Evolutionary conservation across 2,329 filamentous ascomycete species (phyloP), one percentile per base, ranked within the genome.

Genomic region (Alternaria novae-zelandiae): DNA sequence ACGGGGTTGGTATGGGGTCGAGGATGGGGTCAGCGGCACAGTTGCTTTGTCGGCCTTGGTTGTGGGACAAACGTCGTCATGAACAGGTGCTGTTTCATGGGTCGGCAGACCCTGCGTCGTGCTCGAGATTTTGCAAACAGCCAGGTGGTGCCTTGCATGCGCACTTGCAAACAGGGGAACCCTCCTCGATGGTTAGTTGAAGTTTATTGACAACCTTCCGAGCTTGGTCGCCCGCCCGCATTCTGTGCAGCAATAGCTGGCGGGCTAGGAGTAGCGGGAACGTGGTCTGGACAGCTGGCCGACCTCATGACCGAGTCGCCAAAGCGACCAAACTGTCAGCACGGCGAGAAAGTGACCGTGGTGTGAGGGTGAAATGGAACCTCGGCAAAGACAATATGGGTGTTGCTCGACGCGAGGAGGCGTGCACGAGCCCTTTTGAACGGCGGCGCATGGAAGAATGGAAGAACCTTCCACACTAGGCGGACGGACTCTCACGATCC

Each of bases 391-490:
- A 32, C 41, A 47, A 26, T 59, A 51, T 59, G 55, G 44, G 44
- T 59, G 49, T 36, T 50, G 20, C 60, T 49, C 55, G 60, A 54
- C 30, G 54, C 60, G 60, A 63, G 49, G 55, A 28, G 28, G 3
- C 32, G 28, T 21, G 49, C 49, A 36, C 49, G 49, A 51, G 49
- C 49, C 30, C 28, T 11, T 20, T 41, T 30, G 49, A 36, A 36
- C 11, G 46, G 59, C 44, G 25, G 32, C 46, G 49, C 60, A 59
- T 64, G 64, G 61, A 64, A 66, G 64, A 54, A 61, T 57, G 61
- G 64, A 56, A 64, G 64, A 66, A 66, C 15, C 54, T 66, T 66
- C 64, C 51, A 62, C 46, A 28, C 44, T 23, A 51, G 49, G 49
- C 49, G 49, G 49, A 51, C 41, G 43, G 54, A 43, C 25, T 28